Evolutionary conservation across 768 basidiomycete genomes (phyloP).

Genomic region (Lactarius tabidus): DNA sequence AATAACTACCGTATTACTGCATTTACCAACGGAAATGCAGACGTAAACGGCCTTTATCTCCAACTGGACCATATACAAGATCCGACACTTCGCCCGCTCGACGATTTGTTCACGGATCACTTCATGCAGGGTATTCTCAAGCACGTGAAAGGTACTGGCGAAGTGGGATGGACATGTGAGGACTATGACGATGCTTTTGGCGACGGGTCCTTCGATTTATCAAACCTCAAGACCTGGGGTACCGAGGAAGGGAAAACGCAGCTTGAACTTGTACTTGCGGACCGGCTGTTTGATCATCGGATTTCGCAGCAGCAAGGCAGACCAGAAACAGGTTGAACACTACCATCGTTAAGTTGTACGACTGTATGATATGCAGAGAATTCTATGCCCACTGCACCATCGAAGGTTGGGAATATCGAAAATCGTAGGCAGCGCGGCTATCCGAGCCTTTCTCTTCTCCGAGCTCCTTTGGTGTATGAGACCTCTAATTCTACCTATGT

Average conservation of each 20-base stretch:
- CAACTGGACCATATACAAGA: constrained; percentile 12
- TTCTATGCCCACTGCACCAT: no score
- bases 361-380: no score
- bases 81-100: constrained; percentile 8
- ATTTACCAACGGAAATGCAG: constrained; percentile 4
- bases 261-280: constrained; percentile 1
- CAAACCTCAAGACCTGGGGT: not conserved
- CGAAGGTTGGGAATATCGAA: no score
- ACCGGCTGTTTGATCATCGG: constrained; percentile 8
- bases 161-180: not conserved
- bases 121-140: constrained; percentile 11
- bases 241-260: constrained; percentile 6
- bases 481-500: no score
- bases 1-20: constrained; percentile 11
- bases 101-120: constrained; percentile 10
- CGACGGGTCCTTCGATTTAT: not conserved
- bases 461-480: no score
- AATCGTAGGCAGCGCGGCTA: no score
- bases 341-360: no score
- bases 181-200: constrained; percentile 2
- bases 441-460: no score
- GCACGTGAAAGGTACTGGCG: constrained; percentile 2
- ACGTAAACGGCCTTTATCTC: constrained; percentile 3
- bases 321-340: not conserved
- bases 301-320: not conserved